phyloP scores from a whole-genome alignment of 129 eudicot species.

The Glebionis coronaria region DNA sequence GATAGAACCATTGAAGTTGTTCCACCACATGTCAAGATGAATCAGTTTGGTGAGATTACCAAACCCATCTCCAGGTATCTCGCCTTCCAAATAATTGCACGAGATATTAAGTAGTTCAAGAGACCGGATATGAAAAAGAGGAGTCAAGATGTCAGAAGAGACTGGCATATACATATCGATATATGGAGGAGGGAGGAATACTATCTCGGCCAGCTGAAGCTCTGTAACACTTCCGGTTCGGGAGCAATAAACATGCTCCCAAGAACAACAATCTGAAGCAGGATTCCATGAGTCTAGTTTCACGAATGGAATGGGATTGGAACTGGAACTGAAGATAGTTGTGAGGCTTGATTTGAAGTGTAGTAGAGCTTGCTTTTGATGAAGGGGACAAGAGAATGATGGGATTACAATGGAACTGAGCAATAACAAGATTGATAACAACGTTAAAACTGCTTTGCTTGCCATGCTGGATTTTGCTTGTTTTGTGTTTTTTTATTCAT shows the following conservation, averaged over 20 bases:
- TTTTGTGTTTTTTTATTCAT: no score
- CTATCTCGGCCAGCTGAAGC: slow-evolving; percentile 16
- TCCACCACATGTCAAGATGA: slow-evolving; percentile 31
- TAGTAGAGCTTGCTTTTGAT: slow-evolving; percentile 27
- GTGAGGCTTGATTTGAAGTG: slow-evolving; percentile 29
- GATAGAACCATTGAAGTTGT: slow-evolving; percentile 35
- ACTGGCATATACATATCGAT: neutral
- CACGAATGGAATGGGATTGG: no score
- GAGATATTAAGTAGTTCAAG: slow-evolving; percentile 36
- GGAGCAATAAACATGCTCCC: slow-evolving; percentile 46
- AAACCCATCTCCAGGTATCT: slow-evolving; percentile 28
- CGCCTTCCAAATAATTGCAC: slow-evolving; percentile 12
- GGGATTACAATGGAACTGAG: slow-evolving; percentile 18
- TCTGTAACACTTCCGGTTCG: slow-evolving; percentile 12
- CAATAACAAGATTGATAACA: slow-evolving; percentile 15
- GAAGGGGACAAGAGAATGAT: slow-evolving; percentile 27
- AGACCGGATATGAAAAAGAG: slow-evolving; percentile 32
- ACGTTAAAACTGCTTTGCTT: neutral
- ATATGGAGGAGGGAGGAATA: neutral
- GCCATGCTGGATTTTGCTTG: neutral
- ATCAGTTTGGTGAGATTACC: slow-evolving; percentile 35
- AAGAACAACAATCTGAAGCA: slow-evolving; percentile 39
- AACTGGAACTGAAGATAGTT: slow-evolving; percentile 24
- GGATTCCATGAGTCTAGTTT: slow-evolving; percentile 43
- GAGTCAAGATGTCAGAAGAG: slow-evolving; percentile 20